phyloP scores from a whole-genome alignment of 2,329 filamentous ascomycete species.

The Dactylellina haptotyla region DNA sequence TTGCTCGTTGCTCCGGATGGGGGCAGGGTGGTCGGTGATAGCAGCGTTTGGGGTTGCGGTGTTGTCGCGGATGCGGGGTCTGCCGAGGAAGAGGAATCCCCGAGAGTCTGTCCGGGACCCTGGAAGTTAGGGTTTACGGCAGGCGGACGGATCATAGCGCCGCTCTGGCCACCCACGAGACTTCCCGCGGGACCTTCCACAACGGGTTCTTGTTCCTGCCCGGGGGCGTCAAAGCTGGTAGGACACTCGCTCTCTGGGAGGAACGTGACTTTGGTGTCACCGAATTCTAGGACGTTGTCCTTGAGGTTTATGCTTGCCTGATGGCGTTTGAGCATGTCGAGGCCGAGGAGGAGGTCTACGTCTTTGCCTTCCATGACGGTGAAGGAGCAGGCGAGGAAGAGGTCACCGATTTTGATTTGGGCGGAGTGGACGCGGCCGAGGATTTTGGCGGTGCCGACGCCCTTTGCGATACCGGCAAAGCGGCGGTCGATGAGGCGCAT shows the following conservation, averaged over 20 bases:
- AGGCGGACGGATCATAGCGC: conserved; percentile 73
- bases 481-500: conserved; percentile 94
- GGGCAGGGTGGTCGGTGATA: conserved; percentile 45
- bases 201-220: conserved; percentile 79
- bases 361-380: conserved; percentile 99
- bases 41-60: conserved; percentile 31
- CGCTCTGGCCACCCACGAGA: conserved; percentile 83
- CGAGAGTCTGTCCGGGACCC: conserved; percentile 39
- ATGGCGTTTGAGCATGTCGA: conserved; percentile 97
- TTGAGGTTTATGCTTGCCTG: conserved; percentile 90
- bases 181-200: conserved; percentile 88
- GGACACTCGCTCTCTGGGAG: conserved; percentile 93
- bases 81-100: conserved; percentile 37
- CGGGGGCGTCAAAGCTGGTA: conserved; percentile 77
- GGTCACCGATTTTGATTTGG: conserved; percentile 88
- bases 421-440: conserved; percentile 94
- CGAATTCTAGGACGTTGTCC: conserved; percentile 85
- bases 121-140: conserved; percentile 55
- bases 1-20: conserved; percentile 12
- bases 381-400: conserved; percentile 91
- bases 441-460: conserved; percentile 93
- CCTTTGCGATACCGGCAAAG: conserved; percentile 89
- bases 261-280: conserved; percentile 87
- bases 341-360: conserved; percentile 88
- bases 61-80: conserved; percentile 57